Evolutionary conservation across 2,329 filamentous ascomycete species (phyloP), one percentile per base, ranked within the genome.

Genomic region (Alternaria ventricosa): DNA sequence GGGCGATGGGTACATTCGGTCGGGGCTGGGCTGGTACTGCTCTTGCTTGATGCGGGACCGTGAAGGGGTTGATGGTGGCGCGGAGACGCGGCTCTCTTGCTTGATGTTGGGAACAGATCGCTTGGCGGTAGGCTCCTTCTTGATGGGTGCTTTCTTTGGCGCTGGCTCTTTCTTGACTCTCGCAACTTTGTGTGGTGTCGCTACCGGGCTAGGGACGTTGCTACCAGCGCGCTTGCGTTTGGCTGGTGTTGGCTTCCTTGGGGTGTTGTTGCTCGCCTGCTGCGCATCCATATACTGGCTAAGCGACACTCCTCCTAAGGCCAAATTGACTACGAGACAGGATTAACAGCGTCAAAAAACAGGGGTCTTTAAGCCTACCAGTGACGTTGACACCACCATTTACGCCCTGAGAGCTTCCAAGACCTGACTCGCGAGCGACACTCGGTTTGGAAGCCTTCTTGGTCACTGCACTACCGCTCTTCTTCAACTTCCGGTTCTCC

Each of bases 401-500:
- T 6, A n/a, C 20, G 12, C 13, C 49, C 2, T 41, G 30, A 41
- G 30, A 36, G 36, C 30, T 53, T 3, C 49, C 9, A 3, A 53
- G 15, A 41, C 20, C 18, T 53, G 30, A 0, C 33, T 22, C 4
- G 20, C 20, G 8, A 23, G 28, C 18, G 23, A 10, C 3, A 1
- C 13, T 25, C 7, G 49, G 13, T 5, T 46, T 23, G 2, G 27
- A 8, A 30, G 36, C 33, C 30, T 23, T 7, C 20, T 53, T 53
- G 20, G 6, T 53, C 5, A 53, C 9, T 23, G 27, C 11, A 58
- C 46, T n/a, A 13, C 15, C 56, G 18, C 6, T 41, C 41, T 69
- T 69, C 74, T 83, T 87, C 0, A 83, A 80, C 66, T 85, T 86
- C 15, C 82, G 78, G 30, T 87, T 83, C 23, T 81, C 83, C 64